Conservation (phyloP, 2,329 filamentous ascomycete species). For the Aspergillus novofumigatus region DNA sequence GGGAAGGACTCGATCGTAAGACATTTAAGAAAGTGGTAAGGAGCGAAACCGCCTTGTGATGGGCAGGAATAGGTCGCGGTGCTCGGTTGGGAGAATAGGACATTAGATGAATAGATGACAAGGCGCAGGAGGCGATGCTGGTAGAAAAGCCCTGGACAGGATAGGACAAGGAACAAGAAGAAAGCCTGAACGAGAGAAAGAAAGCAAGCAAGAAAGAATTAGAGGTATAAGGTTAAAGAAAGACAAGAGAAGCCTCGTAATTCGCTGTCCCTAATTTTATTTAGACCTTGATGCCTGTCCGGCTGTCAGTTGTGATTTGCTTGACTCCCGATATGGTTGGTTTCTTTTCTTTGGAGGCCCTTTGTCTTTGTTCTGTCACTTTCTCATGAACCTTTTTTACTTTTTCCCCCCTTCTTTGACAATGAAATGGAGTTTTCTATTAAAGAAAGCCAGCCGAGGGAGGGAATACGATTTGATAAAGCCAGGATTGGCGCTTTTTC, state of each 20-base stretch:
- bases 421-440: slow-evolving; percentile 14
- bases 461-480: slow-evolving; percentile 11
- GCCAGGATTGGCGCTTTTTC: slow-evolving; percentile 14
- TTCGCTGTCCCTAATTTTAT: neutral
- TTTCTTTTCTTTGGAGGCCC: slow-evolving; percentile 1
- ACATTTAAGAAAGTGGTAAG: slow-evolving; percentile 35
- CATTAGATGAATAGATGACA: slow-evolving; percentile 4
- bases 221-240: slow-evolving; percentile 14
- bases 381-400: slow-evolving; percentile 4
- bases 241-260: slow-evolving; percentile 7
- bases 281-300: too few species aligned
- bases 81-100: slow-evolving; percentile 10
- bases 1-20: slow-evolving; percentile 47
- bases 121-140: slow-evolving; percentile 2
- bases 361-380: slow-evolving; percentile 4
- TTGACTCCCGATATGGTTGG: neutral
- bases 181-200: slow-evolving; percentile 6
- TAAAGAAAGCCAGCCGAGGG: slow-evolving; percentile 19
- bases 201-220: slow-evolving; percentile 11
- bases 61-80: slow-evolving; percentile 1
- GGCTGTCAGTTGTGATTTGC: neutral
- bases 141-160: neutral
- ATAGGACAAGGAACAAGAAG: slow-evolving; percentile 11
- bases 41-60: slow-evolving; percentile 2
- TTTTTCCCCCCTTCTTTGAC: slow-evolving; percentile 15